Evolutionary conservation across 2,329 filamentous ascomycete species (phyloP), one percentile per base, ranked within the genome.

Genomic region (Microsporum canis): DNA sequence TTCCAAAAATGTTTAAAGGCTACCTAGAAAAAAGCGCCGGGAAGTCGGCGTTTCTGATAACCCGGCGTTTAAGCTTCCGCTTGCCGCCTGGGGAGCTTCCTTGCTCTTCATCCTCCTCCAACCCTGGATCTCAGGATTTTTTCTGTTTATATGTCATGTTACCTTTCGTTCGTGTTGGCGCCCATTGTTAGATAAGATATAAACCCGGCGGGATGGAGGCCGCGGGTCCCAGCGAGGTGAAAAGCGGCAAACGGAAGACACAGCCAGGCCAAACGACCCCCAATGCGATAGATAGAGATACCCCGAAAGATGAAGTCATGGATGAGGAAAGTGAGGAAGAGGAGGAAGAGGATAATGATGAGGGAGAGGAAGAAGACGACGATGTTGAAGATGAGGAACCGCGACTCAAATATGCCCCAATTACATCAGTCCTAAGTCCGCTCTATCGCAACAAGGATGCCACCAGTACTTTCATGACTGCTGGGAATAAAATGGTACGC

Each of bases 361-460:
- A 74, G 2, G 75, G 74, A 0, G 82, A 84, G 0, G 82, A 84
- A 0, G 83, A 85, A 0, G 87, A 88, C 0, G 86, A 88, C 0
- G 89, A 95, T 0, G 89, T 91, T 0, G 91, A 94, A 2, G 91
- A 96, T 4, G 92, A 97, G 17, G 92, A 97, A 75, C 95, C 94
- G 33, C 88, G 87, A 70, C 83, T 99, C 68, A 99, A 99, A 75
- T 96, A 96, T 73, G 88, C 87, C 58, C 87, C 90, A 57, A 77
- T 97, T 67, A 97, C 94, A 5, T 87, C 86, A 63, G 86, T 87
- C 68, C 77, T 99, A 63, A 84, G 82, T 31, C 79, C 87, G 49
- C 83, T 96, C 38, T 99, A 99, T 77, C 86, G 91, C 62, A 96
- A 95, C 77, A 91, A 90, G 67, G 94, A 99, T 81, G 89, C 91